Base-by-base conservation (phyloP, 176 grass and related monocot genomes). In the Oryza meridionalis region DNA sequence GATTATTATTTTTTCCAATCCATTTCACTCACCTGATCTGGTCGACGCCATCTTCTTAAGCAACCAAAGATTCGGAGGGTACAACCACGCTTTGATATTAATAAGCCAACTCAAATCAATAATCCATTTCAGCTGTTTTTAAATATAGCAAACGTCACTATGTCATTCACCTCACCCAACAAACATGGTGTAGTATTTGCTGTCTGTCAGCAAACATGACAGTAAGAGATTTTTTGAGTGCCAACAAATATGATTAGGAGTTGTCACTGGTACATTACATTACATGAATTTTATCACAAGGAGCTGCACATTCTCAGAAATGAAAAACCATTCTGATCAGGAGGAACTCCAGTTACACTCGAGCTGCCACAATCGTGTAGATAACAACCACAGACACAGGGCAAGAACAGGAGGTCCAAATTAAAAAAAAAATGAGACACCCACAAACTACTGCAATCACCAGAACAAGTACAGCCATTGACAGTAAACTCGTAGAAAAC, bases 371-470 rank as follows among this genome's bases (percentile, higher is more conserved):
- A 80, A 80, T 44, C 69, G 74, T 86, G 88, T 86, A 75, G 69
- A 83, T 53, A 90, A 44, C 72, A 81, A 21, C 65, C 84, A 80
- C 73, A 78, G 69, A 70, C 81, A 70, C 80, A 87, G 83, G 83
- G 83, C 75, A 78, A 46, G 64, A 85, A 69, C 77, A 72, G 68
- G 74, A 88, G 55, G 17, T 84, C 84, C 85, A 84, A 38, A 65
- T 70, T 70, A 51, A 64, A 53, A 79, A 59, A 24, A 37, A 71
- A 9, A 70, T 17, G 38, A 61, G 27, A 83, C 77, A 85, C 63
- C 51, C 89, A 87, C 75, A 78, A 87, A 88, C 90, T 92, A 88
- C 63, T 82, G 78, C 86, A 82, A 92, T 78, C 90, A 88, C 78
- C 73, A 68, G 58, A 76, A 75, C 79, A 82, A 75, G 75, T 86